These are phyloP conservation scores for Cucumis hystrix DNA, from an alignment of 306 rosid genomes.

Conservation along the genomic window DNA sequence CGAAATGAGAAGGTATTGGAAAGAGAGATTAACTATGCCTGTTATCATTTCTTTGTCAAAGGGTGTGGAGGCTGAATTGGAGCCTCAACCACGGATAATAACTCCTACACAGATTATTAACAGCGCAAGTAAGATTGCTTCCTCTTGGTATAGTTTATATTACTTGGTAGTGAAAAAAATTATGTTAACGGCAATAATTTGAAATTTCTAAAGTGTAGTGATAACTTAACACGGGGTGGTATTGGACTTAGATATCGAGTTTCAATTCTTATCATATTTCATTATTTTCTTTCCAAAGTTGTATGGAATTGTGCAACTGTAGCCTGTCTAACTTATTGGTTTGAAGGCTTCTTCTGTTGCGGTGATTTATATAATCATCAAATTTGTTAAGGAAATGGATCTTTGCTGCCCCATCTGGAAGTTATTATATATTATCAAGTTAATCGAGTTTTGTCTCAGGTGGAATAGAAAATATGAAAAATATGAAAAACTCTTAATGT, in stretches of 20 bases:
- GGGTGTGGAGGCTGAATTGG: constrained; percentile 91
- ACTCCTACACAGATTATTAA: constrained; percentile 84
- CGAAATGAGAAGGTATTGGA: constrained; percentile 79
- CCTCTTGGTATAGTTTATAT: not conserved
- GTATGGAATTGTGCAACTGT: not conserved
- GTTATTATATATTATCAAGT: not conserved
- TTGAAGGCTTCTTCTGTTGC: not conserved
- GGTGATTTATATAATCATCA: not conserved
- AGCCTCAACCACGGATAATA: constrained; percentile 58
- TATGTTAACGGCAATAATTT: not conserved
- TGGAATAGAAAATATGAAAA: not conserved
- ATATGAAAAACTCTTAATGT: not conserved
- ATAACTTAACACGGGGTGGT: not conserved
- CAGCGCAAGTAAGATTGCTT: constrained; percentile 58
- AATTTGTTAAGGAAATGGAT: not conserved
- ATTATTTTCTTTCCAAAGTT: not conserved
- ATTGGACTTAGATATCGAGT: not conserved
- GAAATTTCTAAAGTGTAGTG: not conserved
- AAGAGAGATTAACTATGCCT: constrained; percentile 69
- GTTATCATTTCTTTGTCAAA: constrained; percentile 78
- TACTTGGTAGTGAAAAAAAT: not conserved
- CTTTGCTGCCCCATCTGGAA: not conserved
- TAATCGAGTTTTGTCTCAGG: not conserved
- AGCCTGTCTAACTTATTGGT: not conserved
- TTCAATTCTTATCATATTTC: not conserved